phyloP scores from a whole-genome alignment of 2,329 filamentous ascomycete species.

The Mycogone perniciosa region DNA sequence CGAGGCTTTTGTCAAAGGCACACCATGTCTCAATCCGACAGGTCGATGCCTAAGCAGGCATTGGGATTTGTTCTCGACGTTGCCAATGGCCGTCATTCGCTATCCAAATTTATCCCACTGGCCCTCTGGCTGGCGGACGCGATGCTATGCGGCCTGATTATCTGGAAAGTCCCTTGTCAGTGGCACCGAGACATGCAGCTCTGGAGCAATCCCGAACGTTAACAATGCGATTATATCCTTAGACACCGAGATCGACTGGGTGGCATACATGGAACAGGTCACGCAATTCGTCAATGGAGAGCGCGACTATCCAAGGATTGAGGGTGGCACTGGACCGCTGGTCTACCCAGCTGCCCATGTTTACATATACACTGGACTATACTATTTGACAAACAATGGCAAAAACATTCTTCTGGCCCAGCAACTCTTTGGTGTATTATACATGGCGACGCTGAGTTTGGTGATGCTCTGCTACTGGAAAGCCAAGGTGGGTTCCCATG shows the following conservation, averaged over 20 bases:
- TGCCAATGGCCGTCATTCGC: constrained; percentile 41
- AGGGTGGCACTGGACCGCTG: constrained; percentile 82
- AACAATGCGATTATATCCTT: not conserved
- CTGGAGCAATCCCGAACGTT: not conserved
- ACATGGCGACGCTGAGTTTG: constrained; percentile 66
- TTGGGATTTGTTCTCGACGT: constrained; percentile 35
- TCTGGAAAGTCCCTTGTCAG: constrained; percentile 80
- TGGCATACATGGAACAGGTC: constrained; percentile 93
- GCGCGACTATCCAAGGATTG: constrained; percentile 78
- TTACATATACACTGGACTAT: constrained; percentile 78
- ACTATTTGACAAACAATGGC: constrained; percentile 70
- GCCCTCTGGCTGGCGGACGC: constrained; percentile 65
- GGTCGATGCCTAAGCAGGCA: constrained; percentile 22
- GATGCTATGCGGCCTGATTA: constrained; percentile 64
- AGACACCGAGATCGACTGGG: constrained; percentile 98
- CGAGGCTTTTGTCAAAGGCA: not conserved
- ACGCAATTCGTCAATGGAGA: constrained; percentile 74
- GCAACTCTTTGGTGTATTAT: constrained; percentile 71
- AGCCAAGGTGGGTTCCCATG: constrained; percentile 50
- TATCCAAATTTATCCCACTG: constrained; percentile 48
- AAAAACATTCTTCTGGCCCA: constrained; percentile 75
- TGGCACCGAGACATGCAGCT: not conserved
- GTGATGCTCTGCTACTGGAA: constrained; percentile 78
- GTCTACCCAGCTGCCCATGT: constrained; percentile 95
- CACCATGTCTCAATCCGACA: constrained; percentile 23